Evolutionary conservation across 2,329 filamentous ascomycete species (phyloP), one percentile per base, ranked within the genome.

Genomic region (Zymoseptoria brevis): DNA sequence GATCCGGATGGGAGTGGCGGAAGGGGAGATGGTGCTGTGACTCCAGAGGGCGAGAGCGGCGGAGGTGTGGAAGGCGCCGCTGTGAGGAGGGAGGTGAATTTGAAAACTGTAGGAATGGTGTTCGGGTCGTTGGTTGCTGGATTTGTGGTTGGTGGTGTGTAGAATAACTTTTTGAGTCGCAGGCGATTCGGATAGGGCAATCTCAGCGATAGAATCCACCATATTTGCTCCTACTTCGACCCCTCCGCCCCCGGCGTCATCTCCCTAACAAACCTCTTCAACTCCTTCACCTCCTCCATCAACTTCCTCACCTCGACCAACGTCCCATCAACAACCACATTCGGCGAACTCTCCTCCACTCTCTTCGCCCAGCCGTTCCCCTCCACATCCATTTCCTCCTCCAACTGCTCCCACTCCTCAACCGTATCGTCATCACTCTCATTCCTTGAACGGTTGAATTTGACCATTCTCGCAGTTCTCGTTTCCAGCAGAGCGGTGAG

Each of bases 331-430:
- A 87, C 83, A 67, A 90, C 87, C 4, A 97, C 83, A 72, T 97
- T 90, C 0, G 91, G 88, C 72, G 85, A 89, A 21, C 84, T 87
- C n/a, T 79, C 76, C 55, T 85, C 80, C 2, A 96, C 91, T 58
- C 82, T 86, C 79, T 94, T 90, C 41, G 82, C 79, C 94, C 94
- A 99, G 0, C 88, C 90, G 62, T 93, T 89, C 0, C 83, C 79
- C 69, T 96, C 89, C 68, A 95, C 89, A 70, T 96, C 88, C 19
- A 93, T 72, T 56, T 88, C 82, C 6, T 79, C 79, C 8, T 80
- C 75, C 70, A 93, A 79, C 72, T 96, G 88, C 76, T 99, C 94
- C 94, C 94, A 99, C 72, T 96, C 93, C 70, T 97, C 88, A 8
- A 88, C 76, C 0, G 85, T 85, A 65, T 96, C 91, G 66, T 99